These are phyloP conservation scores for Xylariaceae sp. DNA, from an alignment of 2,329 filamentous ascomycete species.

Conservation along the genomic window DNA sequence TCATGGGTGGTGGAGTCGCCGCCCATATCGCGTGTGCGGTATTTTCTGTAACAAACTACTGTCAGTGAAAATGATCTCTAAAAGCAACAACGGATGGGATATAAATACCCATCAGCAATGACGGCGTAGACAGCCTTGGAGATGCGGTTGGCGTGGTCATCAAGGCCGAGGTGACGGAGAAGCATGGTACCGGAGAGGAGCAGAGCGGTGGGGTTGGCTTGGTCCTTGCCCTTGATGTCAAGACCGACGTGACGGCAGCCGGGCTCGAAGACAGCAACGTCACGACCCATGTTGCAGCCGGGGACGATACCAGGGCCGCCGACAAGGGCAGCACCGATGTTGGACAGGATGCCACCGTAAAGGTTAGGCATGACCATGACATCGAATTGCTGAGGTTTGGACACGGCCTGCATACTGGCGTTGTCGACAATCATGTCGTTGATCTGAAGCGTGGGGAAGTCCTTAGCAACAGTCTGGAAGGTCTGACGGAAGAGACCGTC, in stretches of 20 bases:
- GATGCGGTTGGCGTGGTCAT: constrained; percentile 98
- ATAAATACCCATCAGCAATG: constrained; percentile 87
- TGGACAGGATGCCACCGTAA: constrained; percentile 97
- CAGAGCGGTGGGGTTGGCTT: constrained; percentile 96
- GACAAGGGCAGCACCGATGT: constrained; percentile 95
- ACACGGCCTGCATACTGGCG: constrained; percentile 98
- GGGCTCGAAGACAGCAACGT: constrained; percentile 97
- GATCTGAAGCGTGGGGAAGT: constrained; percentile 91
- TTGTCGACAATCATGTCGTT: constrained; percentile 99
- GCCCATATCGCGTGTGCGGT: constrained; percentile 93
- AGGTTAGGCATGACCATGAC: constrained; percentile 99
- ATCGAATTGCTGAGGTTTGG: constrained; percentile 94
- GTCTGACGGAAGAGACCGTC: constrained; percentile 98
- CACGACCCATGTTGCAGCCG: constrained; percentile 98
- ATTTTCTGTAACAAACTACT: constrained; percentile 59
- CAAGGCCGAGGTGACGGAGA: constrained; percentile 90
- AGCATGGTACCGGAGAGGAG: constrained; percentile 96
- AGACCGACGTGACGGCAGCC: constrained; percentile 99
- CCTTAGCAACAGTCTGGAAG: constrained; percentile 87
- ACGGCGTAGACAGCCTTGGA: constrained; percentile 75
- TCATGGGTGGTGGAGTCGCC: constrained; percentile 85
- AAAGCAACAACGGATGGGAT: constrained; percentile 3
- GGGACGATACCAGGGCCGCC: constrained; percentile 96
- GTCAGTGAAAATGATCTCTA: constrained; percentile 30
- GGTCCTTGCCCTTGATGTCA: constrained; percentile 99